Conservation (phyloP, 2,329 filamentous ascomycete species). For the Alternaria tenuissima region DNA sequence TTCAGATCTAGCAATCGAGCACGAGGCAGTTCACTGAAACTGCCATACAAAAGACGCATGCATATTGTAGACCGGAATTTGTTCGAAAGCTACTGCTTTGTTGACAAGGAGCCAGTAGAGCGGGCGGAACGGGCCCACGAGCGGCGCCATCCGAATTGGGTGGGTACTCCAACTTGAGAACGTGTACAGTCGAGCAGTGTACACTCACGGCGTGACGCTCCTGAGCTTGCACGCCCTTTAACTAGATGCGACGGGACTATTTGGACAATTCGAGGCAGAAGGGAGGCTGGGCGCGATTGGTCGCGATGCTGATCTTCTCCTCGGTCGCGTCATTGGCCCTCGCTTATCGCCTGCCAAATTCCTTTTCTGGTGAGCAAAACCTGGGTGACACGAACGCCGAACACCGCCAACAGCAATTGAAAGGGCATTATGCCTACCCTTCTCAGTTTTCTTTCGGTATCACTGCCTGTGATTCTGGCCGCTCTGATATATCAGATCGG, state of each 20-base stretch:
- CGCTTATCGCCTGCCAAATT: constrained; percentile 10
- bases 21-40: neutral
- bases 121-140: neutral
- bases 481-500: constrained; percentile 43
- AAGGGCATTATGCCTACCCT: constrained; percentile 31
- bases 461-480: constrained; percentile 36
- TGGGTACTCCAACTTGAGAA: neutral
- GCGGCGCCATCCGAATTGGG: neutral
- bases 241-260: too few relatives aligned
- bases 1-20: neutral
- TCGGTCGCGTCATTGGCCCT: constrained; percentile 9
- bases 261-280: neutral
- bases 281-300: neutral
- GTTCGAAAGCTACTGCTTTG: neutral
- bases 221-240: neutral
- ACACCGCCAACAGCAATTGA: constrained; percentile 1
- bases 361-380: neutral
- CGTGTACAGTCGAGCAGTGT: neutral
- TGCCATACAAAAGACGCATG: neutral
- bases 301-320: neutral
- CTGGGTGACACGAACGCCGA: neutral
- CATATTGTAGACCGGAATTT: neutral
- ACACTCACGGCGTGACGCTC: neutral
- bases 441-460: constrained; percentile 31
- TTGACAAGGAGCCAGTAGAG: neutral